A percentile compares a stretch with the other conserved stretches of the same genome.
phyloP scores from a whole-genome alignment of 2,329 filamentous ascomycete genomes.

The Hypoxylon sp. region DNA sequence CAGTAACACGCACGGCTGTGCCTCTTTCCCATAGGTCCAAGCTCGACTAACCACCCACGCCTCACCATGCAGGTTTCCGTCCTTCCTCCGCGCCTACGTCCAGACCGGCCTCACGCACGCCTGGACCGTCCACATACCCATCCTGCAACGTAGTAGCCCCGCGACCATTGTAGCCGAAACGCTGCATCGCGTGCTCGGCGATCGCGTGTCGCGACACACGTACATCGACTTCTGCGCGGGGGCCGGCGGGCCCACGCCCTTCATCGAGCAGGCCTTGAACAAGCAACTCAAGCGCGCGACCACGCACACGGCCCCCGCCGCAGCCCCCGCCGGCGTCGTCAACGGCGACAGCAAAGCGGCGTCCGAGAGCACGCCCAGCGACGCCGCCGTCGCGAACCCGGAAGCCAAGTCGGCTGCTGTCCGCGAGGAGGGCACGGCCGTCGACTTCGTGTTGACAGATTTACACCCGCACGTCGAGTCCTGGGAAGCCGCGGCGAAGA shows the following conservation, averaged over 20 bases:
- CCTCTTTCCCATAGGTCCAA: neutral
- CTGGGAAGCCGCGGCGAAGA: slow-evolving; percentile 67
- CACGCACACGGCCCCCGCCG: slow-evolving; percentile 7
- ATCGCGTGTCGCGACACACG: slow-evolving; percentile 65
- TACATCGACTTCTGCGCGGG: slow-evolving; percentile 84
- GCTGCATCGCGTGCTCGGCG: slow-evolving; percentile 65
- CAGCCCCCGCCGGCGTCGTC: slow-evolving; percentile 15
- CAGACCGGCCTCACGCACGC: slow-evolving; percentile 74
- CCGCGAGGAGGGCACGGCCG: slow-evolving; percentile 47
- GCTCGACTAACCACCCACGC: neutral
- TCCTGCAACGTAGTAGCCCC: slow-evolving; percentile 69
- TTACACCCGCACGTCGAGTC: slow-evolving; percentile 72
- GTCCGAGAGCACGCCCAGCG: slow-evolving; percentile 47
- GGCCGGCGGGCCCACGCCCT: slow-evolving; percentile 77
- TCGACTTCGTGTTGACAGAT: slow-evolving; percentile 75
- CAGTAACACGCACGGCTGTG: neutral
- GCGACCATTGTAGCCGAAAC: slow-evolving; percentile 71
- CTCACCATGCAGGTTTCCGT: slow-evolving; percentile 68
- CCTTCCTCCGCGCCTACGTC: slow-evolving; percentile 72
- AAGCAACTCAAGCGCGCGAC: slow-evolving; percentile 50
- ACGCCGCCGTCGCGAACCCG: slow-evolving; percentile 39
- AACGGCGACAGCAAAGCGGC: slow-evolving; percentile 19
- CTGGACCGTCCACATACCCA: slow-evolving; percentile 72
- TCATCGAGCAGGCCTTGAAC: slow-evolving; percentile 73
- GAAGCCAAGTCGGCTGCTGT: neutral